Evolutionary conservation across 106 monocot genomes (phyloP), one percentile per base, ranked within the genome.

Genomic region (Platanthera guangdongensis): DNA sequence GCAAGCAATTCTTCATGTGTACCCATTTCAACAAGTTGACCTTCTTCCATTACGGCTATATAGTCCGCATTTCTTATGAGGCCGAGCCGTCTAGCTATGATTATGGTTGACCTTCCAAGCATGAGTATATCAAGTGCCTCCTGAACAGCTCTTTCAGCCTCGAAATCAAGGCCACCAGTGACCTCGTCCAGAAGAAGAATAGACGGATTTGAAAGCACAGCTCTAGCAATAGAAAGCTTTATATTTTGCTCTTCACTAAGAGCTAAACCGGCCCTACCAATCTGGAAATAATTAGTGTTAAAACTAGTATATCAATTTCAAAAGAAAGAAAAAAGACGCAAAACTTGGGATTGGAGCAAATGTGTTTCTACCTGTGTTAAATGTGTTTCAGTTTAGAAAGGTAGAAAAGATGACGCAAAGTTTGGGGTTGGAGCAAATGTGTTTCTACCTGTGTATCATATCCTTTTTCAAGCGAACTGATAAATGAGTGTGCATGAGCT

Each of bases 21-120:
- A 47, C 99, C 99, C 99, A 99, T 94, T 76, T 99, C 99, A 76
- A 99, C 88, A 74, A 99, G 88, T 80, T 90, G 94, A 47, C 99
- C 99, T 80, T 94, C 99, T 71, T 99, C 99, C 99, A 99, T 99
- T 14, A 99, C 99, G 64, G 99, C 94, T 77, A 99, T 99, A 77
- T 90, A 99, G 84, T 99, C 99, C 85, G 99, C 99, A 90, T 94
- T 99, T 57, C 85, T 89, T 75, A 99, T 99, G 71, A 99, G 88
- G 52, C 90, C 81, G 73, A 99, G 92, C 15, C 89, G 87, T 7
- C 99, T 83, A 53, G 99, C 99, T 57, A 99, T 99, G 79, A 99
- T 99, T 78, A 99, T 94, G 54, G 99, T 99, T 78, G 99, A 99
- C 54, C 99, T 76, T 39, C 99, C 99, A 81, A 99, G 78, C 99